phyloP scores from a whole-genome alignment of 1,284 basidiomycete species.

The Ganoderma multipileum region DNA sequence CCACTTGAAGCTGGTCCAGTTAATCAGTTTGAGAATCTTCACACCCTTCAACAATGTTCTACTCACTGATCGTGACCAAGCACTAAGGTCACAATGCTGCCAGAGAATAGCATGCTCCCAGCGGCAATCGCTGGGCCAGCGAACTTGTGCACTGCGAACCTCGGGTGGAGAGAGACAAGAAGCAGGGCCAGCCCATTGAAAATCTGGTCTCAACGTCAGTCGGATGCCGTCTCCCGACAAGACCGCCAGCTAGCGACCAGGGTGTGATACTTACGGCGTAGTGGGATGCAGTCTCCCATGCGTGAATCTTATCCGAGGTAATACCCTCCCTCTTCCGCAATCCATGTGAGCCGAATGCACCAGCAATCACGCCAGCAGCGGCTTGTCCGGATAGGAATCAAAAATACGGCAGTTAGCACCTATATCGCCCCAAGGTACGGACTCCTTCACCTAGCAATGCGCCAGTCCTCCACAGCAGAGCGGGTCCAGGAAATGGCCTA shows the following conservation, averaged over 20 bases:
- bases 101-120: constrained; percentile 75
- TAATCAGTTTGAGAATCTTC: neutral
- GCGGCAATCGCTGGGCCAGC: constrained; percentile 74
- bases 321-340: constrained; percentile 57
- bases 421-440: neutral
- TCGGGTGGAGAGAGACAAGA: constrained; percentile 74
- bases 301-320: constrained; percentile 57
- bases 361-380: constrained; percentile 63
- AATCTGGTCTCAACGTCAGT: constrained; percentile 49
- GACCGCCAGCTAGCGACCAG: neutral
- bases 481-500: constrained; percentile 26
- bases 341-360: constrained; percentile 77
- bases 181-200: constrained; percentile 82
- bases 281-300: constrained; percentile 69
- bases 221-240: neutral
- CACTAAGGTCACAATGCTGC: constrained; percentile 72
- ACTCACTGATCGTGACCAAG: constrained; percentile 62
- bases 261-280: constrained; percentile 59
- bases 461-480: constrained; percentile 39
- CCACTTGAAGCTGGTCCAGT: constrained; percentile 54
- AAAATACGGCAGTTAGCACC: constrained; percentile 3
- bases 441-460: constrained; percentile 36
- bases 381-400: constrained; percentile 44
- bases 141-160: constrained; percentile 66
- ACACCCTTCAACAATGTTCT: constrained; percentile 8